Conservation (phyloP, 139 green algal species). For the Asterochloris sp. region DNA sequence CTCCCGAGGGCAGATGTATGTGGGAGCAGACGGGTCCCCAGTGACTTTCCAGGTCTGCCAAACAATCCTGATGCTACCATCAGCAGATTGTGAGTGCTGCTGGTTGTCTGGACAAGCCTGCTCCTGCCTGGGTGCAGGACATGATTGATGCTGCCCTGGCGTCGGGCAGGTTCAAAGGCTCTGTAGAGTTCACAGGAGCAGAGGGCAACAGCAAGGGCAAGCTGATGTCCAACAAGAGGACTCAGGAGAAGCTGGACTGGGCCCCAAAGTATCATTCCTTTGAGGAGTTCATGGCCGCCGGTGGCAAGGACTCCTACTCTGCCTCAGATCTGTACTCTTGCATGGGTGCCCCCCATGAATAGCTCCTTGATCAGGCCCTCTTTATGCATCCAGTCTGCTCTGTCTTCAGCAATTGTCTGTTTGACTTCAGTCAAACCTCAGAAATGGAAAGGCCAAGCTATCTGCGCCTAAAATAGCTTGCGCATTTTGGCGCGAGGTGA, state of each 20-base stretch:
- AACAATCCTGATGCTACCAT: neutral
- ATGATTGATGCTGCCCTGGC: slow-evolving; percentile 51
- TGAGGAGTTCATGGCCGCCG: slow-evolving; percentile 41
- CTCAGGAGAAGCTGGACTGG: slow-evolving; percentile 64
- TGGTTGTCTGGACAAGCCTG: neutral
- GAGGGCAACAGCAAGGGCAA: slow-evolving; percentile 54
- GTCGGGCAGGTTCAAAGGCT: slow-evolving; percentile 29
- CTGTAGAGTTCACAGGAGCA: slow-evolving; percentile 38
- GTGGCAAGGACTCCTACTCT: slow-evolving; percentile 55
- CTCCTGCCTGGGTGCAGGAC: slow-evolving; percentile 27
- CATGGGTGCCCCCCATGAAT: neutral
- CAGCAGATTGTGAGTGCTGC: neutral
- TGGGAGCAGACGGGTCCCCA: neutral
- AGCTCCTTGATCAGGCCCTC: no score
- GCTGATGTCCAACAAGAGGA: slow-evolving; percentile 61
- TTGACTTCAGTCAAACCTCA: no score
- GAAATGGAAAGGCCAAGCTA: no score
- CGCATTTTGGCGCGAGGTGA: no score
- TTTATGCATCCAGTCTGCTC: no score
- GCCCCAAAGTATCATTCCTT: slow-evolving; percentile 68
- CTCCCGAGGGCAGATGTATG: neutral
- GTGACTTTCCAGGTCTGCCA: neutral
- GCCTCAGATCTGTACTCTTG: slow-evolving; percentile 33
- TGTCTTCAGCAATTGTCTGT: no score
- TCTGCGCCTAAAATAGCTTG: no score